These are phyloP conservation scores for Plasmodium adleri DNA, from an alignment of 169 alveolate species.

Conservation along the genomic window DNA sequence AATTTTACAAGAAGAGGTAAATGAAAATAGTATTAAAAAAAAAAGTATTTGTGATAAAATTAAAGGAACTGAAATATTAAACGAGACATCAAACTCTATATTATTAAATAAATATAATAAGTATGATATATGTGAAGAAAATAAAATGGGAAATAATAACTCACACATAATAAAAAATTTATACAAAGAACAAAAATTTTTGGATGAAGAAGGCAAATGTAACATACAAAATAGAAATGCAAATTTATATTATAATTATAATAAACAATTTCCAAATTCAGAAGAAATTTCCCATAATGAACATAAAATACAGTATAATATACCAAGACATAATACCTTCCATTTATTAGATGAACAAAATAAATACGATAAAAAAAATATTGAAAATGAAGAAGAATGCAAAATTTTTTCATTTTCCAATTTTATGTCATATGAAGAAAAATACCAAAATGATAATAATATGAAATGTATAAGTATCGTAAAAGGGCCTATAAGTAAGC, in stretches of 20 bases:
- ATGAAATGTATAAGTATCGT: too few species aligned
- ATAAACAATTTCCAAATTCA: too few species aligned
- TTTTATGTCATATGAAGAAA: too few species aligned
- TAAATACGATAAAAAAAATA: not conserved
- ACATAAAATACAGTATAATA: too few species aligned
- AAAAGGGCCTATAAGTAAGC: too few species aligned
- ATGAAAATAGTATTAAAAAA: too few species aligned
- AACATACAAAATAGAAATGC: not conserved
- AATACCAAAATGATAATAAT: too few species aligned
- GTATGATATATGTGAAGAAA: not conserved
- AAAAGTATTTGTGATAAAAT: not conserved
- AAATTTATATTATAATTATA: not conserved
- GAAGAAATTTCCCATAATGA: too few species aligned
- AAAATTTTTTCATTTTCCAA: too few species aligned
- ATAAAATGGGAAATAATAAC: constrained; percentile 1
- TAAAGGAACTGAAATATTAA: not conserved
- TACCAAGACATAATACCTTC: too few species aligned
- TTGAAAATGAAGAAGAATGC: not conserved
- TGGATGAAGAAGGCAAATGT: constrained; percentile 6
- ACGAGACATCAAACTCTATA: constrained; percentile 4
- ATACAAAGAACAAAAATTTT: constrained; percentile 1
- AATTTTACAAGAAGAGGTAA: too few species aligned
- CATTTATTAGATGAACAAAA: not conserved
- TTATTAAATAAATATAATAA: constrained; percentile 15
- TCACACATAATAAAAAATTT: not conserved